Evolutionary conservation across 2,329 filamentous ascomycete species (phyloP).

Genomic region (Colletotrichum musae): DNA sequence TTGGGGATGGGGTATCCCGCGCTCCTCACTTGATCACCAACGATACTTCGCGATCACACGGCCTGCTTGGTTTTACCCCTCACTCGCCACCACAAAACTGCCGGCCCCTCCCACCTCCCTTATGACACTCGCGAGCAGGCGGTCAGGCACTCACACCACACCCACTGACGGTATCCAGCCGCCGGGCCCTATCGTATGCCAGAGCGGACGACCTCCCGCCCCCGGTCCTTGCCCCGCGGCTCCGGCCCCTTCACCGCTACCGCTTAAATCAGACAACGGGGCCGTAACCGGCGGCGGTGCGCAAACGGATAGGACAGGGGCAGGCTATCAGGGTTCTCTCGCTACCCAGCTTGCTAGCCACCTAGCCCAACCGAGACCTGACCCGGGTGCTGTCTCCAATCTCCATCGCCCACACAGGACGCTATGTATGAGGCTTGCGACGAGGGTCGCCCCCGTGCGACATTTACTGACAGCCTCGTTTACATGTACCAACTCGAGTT

Average conservation of each 20-base stretch:
- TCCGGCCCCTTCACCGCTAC: slow-evolving; percentile 40
- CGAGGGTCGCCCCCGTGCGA: slow-evolving; percentile 15
- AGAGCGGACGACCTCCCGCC: slow-evolving; percentile 15
- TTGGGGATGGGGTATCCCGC: neutral
- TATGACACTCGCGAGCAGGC: neutral
- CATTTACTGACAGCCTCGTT: slow-evolving; percentile 25
- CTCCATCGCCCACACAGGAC: slow-evolving; percentile 17
- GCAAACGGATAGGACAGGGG: slow-evolving; percentile 24
- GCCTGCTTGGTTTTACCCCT: slow-evolving; percentile 1
- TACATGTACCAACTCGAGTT: neutral
- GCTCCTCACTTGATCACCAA: neutral
- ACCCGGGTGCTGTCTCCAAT: neutral
- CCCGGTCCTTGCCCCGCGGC: slow-evolving; percentile 33
- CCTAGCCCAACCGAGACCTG: neutral
- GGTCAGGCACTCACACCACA: slow-evolving; percentile 11
- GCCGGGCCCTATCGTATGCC: slow-evolving; percentile 4
- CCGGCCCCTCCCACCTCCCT: neutral
- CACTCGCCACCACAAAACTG: slow-evolving; percentile 24
- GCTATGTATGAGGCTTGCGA: too few relatives aligned
- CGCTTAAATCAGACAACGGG: slow-evolving; percentile 37
- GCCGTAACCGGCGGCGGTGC: slow-evolving; percentile 23
- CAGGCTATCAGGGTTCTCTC: slow-evolving; percentile 31
- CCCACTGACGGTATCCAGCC: slow-evolving; percentile 19
- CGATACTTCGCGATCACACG: neutral
- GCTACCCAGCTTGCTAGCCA: too few relatives aligned